Evolutionary conservation across 2,329 filamentous ascomycete genomes (phyloP), one percentile per base, ranked within the genome.

Genomic region (Fusarium sp.): DNA sequence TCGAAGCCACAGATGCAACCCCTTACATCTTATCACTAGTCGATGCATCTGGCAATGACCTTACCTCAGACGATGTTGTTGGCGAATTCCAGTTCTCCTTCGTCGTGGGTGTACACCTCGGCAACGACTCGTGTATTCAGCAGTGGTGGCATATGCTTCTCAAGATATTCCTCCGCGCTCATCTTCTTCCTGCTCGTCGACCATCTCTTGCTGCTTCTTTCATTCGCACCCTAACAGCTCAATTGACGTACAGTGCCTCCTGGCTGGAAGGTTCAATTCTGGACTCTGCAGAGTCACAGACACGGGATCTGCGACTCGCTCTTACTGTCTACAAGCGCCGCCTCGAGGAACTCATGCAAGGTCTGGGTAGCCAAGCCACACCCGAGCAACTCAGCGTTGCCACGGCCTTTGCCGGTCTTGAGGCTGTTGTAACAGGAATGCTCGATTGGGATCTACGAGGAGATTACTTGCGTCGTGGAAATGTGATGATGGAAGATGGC

Each of bases 41-140:
- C 16, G 73, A 78, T 26, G 66, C 73, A 10, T 38, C 73, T 4
- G 50, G 62, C 16, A 67, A 68, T 31, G 52, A 70, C 8, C 26
- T 78, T 11, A 62, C 58, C 1, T 79, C 80, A 33, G 77, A 79
- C 3, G 83, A 87, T 55, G 76, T 90, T 28, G 75, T 87, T 7
- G 88, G 87, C 46, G 88, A 91, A 72, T 75, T 90, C 3, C 88
- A 90, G 69, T 85, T 90, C 73, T 83, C 83, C 41, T 90, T 85
- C 70, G 71, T 90, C 6, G 84, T 84, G 0, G 88, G 87, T 37
- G 83, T 85, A 74, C 82, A 87, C 56, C 82, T 90, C 2, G 84
- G 85, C 40, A 90, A 89, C 73, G 78, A 85, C 41, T 81, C 85
- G 10, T 90, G 88, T 68, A 79, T 89, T 42, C 86, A 88, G 64